A percentile compares a stretch with the other conserved stretches of the same genome.
These are phyloP conservation scores for Dothistroma pini DNA, from an alignment of 2,329 filamentous ascomycete genomes.

Conservation along the genomic window DNA sequence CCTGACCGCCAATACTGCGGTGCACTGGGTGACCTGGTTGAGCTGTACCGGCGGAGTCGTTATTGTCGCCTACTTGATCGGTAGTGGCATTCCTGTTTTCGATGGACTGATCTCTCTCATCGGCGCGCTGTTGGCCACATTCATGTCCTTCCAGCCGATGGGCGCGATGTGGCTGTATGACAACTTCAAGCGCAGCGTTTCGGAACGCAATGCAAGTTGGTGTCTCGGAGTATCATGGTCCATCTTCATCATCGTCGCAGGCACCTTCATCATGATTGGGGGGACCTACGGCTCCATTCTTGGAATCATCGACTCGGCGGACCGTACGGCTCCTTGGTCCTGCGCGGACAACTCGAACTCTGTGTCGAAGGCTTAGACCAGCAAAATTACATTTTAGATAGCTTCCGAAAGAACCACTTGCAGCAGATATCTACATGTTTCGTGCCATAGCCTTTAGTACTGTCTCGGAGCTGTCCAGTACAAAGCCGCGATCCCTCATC, in stretches of 20 bases:
- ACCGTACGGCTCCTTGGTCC: constrained; percentile 19
- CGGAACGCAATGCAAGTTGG: constrained; percentile 8
- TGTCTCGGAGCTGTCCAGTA: no score
- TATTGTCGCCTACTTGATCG: constrained; percentile 25
- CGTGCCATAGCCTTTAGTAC: no score
- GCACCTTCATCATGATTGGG: constrained; percentile 42
- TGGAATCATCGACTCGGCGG: constrained; percentile 35
- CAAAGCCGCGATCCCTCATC: no score
- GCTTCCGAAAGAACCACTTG: background rate
- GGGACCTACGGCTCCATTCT: constrained; percentile 46
- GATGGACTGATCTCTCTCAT: constrained; percentile 25
- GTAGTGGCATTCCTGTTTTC: constrained; percentile 26
- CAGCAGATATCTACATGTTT: no score
- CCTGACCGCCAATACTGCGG: constrained; percentile 22
- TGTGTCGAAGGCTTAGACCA: background rate
- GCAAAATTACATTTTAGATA: background rate
- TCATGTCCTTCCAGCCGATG: constrained; percentile 32
- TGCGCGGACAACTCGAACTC: constrained; percentile 26
- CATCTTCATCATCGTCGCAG: constrained; percentile 36
- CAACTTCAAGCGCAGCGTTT: constrained; percentile 32
- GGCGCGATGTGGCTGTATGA: constrained; percentile 45
- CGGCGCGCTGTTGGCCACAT: constrained; percentile 26
- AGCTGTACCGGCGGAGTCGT: constrained; percentile 20
- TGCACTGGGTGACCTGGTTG: constrained; percentile 24
- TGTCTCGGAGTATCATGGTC: constrained; percentile 12